Percentiles rank a stretch among this genome's conserved stretches.
Conservation (phyloP, 805 yeast genomes). For the Cyberlindnera euphorbiae region DNA sequence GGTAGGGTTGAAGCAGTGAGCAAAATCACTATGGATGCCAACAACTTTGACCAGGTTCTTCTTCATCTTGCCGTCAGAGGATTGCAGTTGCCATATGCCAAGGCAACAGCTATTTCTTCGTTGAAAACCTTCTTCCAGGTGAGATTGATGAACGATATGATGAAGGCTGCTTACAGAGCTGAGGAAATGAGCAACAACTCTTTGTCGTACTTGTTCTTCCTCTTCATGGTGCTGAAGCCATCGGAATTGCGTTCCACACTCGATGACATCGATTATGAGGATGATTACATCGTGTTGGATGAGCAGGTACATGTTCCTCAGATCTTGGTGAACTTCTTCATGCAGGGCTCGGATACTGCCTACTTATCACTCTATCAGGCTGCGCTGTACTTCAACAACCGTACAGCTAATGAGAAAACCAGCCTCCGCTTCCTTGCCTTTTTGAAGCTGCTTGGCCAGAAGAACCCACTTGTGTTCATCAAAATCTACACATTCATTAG, state of each 20-base stretch:
- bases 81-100: constrained; percentile 51
- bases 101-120: constrained; percentile 42
- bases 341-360: constrained; percentile 27
- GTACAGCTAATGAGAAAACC: constrained; percentile 32
- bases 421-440: constrained; percentile 31
- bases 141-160: constrained; percentile 34
- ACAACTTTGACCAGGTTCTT: constrained; percentile 49
- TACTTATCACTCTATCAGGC: constrained; percentile 32
- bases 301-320: constrained; percentile 36
- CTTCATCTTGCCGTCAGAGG: constrained; percentile 51
- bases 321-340: constrained; percentile 29
- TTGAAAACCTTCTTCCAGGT: constrained; percentile 39
- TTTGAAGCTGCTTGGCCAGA: constrained; percentile 28
- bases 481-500: constrained; percentile 29
- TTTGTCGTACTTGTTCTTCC: constrained; percentile 29
- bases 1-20: constrained; percentile 38
- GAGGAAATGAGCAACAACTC: constrained; percentile 6
- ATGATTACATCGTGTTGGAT: constrained; percentile 29
- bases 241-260: constrained; percentile 33
- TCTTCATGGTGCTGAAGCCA: constrained; percentile 32
- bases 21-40: constrained; percentile 34
- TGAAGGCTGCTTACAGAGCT: constrained; percentile 7
- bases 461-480: constrained; percentile 30
- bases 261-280: constrained; percentile 32
- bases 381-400: constrained; percentile 28